Base-by-base conservation (phyloP, 1,284 basidiomycete species). In the Rhizoctonia solani region DNA sequence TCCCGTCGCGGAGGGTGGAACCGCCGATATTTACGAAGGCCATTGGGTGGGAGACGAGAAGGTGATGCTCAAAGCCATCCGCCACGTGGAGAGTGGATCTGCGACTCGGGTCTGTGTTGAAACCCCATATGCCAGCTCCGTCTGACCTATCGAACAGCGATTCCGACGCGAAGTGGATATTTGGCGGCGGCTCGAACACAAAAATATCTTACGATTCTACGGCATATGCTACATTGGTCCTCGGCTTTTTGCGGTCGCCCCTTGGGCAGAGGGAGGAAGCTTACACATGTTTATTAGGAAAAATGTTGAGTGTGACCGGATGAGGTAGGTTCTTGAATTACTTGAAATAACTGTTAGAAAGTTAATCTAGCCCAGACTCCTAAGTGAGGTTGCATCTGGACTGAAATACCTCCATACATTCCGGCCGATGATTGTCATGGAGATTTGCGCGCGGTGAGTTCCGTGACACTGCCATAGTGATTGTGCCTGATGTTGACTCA, bases 371-470 rank as follows among this genome's bases (percentile, higher is more conserved):
- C 23, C 14, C 27, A 65, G 61, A 1, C 19, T 53, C 9, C 27
- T 65, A n/a, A 65, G 50, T 29, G 50, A 65, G 32, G 37, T 65
- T 19, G 61, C 61, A n/a, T 19, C 23, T 1, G 61, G 61, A 1
- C 49, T 65, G 14, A 19, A 34, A 14, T 65, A 44, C 16, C n/a
- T 65, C 1, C 61, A 65, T n/a, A 47, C 6, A 1, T 54, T 44
- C 25, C 3, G 32, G 16, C 50, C 55, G 16, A 32, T 8, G 2
- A 27, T 65, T 29, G 46, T 65, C 61, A 65, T 44, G 61, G 61
- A 11, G 50, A 65, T 27, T 19, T 65, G 37, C 61, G 61, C 4
- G 61, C 61, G 27, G 61, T 65, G 19, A 30, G 61, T 30, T 30
- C 30, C 11, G 14, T 19, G 4, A 8, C 13, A 37, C 23, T 37